A percentile compares a stretch with the other conserved stretches of the same genome.
phyloP scores from a whole-genome alignment of 2,329 filamentous ascomycete genomes.

The Hymenoscyphus infarciens region DNA sequence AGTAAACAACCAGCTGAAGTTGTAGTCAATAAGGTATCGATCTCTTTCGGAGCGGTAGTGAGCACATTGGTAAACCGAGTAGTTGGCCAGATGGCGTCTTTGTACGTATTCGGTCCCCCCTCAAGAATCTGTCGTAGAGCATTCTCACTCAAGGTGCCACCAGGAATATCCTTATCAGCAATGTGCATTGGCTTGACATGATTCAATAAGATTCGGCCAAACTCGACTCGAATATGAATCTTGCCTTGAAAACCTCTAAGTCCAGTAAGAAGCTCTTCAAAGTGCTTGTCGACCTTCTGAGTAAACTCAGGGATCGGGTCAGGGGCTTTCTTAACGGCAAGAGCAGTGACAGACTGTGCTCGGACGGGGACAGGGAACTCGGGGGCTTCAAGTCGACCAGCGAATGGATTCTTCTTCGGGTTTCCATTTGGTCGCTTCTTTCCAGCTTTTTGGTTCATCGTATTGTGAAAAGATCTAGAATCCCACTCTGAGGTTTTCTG shows the following conservation, averaged over 20 bases:
- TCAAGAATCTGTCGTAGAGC: background rate
- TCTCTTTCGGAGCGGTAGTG: conserved; percentile 26
- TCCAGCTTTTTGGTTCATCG: conserved; percentile 28
- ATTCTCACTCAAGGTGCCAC: conserved; percentile 1
- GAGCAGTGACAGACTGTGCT: background rate
- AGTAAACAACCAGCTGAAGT: conserved; percentile 22
- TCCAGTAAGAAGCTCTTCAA: conserved; percentile 24
- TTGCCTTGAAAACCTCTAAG: conserved; percentile 28
- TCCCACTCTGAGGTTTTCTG: conserved; percentile 19
- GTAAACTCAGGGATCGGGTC: conserved; percentile 26
- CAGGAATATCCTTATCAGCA: conserved; percentile 11
- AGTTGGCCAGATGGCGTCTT: background rate
- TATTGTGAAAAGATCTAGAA: conserved; percentile 24
- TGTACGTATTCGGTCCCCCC: background rate
- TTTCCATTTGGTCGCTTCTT: conserved; percentile 5
- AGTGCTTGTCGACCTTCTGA: conserved; percentile 16
- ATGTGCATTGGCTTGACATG: conserved; percentile 16
- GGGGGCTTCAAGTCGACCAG: conserved; percentile 9
- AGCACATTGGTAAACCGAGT: conserved; percentile 31
- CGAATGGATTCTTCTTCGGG: background rate
- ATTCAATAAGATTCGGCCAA: conserved; percentile 31
- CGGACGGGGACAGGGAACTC: background rate
- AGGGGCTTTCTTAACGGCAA: background rate
- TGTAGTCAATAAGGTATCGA: conserved; percentile 25
- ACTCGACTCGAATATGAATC: conserved; percentile 26